Conservation (phyloP, 1,284 basidiomycete genomes). For the Cronartium quercuum region DNA sequence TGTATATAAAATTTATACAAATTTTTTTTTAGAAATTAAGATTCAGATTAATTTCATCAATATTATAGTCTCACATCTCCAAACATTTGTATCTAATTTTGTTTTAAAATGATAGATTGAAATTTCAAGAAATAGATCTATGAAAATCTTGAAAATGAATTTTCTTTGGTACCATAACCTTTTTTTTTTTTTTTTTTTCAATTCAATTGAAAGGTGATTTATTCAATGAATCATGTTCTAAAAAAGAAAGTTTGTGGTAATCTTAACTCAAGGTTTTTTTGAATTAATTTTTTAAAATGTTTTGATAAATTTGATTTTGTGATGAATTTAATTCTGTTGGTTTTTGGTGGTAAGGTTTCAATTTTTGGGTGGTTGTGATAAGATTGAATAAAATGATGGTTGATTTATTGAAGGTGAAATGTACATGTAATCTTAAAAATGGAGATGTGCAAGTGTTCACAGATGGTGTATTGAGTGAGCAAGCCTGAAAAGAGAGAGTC, state of each 20-base stretch:
- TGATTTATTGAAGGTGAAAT: not conserved
- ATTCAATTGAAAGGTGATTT: constrained; percentile 44
- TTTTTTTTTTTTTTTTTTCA: too few relatives aligned
- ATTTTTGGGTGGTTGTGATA: not conserved
- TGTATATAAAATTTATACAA: not conserved
- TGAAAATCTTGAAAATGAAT: constrained; percentile 49
- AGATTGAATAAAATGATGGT: not conserved
- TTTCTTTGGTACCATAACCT: constrained; percentile 48
- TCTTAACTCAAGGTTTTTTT: not conserved
- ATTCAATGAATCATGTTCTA: not conserved
- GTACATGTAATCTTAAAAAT: not conserved
- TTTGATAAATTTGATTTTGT: not conserved
- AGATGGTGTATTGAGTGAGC: too few relatives aligned
- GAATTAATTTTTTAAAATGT: not conserved
- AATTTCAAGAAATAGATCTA: constrained; percentile 50
- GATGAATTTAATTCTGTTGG: not conserved
- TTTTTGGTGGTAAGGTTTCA: not conserved
- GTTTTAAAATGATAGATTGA: constrained; percentile 47
- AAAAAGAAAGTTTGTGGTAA: not conserved
- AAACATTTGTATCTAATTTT: constrained; percentile 49
- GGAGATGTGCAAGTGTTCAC: too few relatives aligned
- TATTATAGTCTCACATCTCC: constrained; percentile 51
- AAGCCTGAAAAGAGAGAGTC: too few relatives aligned
- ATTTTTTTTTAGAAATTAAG: constrained; percentile 3
- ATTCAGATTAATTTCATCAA: constrained; percentile 46